Base-by-base conservation (phyloP, 1,284 basidiomycete genomes). In the Sporisorium reilianum region DNA sequence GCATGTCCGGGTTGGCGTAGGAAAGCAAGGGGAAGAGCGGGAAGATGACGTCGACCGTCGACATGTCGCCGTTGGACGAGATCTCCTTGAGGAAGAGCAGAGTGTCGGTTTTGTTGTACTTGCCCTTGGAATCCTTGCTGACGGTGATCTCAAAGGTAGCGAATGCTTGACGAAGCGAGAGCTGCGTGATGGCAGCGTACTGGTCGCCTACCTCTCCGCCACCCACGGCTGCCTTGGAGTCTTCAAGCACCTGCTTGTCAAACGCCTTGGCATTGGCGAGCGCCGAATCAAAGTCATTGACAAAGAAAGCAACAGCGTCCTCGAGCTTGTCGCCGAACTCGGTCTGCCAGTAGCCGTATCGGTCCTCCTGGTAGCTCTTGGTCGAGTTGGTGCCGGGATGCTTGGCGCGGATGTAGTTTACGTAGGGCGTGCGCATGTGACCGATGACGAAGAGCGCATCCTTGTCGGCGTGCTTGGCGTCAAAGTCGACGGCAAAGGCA, bases 241-340 rank as follows among this genome's bases (percentile, higher is more conserved):
- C 82, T n/a, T 64, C 58, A 12, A 74, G 67, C n/a, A 84, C 72
- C 70, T 80, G 64, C 51, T 60, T 28, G 55, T 84, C 82, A 20
- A 82, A 75, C 45, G 59, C 83, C 28, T 87, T 86, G 28, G 89
- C 77, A 54, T 77, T 64, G 82, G 18, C 86, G 85, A 52, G 86
- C 85, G 89, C 88, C 68, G 90, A 87, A 76, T 91, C 90, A 81
- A 91, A 92, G 3, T 89, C 89, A 65, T 90, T 89, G 20, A 91
- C 84, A 9, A 82, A 80, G 64, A 86, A 83, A 7, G 74, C 67
- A 25, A 85, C 82, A 4, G 77, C 80, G 40, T 80, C 83, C 23
- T 89, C 88, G 25, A 81, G 62, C 51, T 58, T 68, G 53, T 76
- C 64, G 28, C 61, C 57, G 44, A 78, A 83, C 34, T 76, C 53